phyloP scores from a whole-genome alignment of 495 filamentous ascomycete genomes.

The Alectoria sarmentosa region DNA sequence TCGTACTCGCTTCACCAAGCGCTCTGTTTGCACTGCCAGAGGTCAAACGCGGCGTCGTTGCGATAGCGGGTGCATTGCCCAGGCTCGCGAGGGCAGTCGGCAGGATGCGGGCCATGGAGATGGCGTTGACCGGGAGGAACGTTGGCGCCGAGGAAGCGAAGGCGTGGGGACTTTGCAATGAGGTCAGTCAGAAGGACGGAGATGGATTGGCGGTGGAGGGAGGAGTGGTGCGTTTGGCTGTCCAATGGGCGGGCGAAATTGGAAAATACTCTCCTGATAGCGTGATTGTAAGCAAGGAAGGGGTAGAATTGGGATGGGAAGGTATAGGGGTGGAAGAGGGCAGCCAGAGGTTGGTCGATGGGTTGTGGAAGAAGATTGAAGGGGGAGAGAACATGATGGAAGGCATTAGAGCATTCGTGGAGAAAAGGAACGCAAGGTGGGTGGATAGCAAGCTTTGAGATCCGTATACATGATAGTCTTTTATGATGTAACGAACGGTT shows the following conservation, averaged over 20 bases:
- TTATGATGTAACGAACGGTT: not conserved
- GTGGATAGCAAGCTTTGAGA: constrained; percentile 61
- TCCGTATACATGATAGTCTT: not conserved
- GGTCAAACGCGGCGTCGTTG: constrained; percentile 60
- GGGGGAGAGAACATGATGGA: constrained; percentile 69
- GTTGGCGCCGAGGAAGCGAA: constrained; percentile 52
- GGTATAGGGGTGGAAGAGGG: constrained; percentile 55
- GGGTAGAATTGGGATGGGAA: constrained; percentile 63
- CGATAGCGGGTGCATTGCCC: constrained; percentile 64
- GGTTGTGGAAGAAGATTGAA: constrained; percentile 53
- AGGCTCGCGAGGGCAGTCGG: constrained; percentile 63
- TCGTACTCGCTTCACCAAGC: constrained; percentile 50
- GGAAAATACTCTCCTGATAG: constrained; percentile 62
- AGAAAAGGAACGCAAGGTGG: constrained; percentile 69
- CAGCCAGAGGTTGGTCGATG: constrained; percentile 49
- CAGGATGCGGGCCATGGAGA: constrained; percentile 61
- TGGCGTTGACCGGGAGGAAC: constrained; percentile 57
- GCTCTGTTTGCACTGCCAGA: constrained; percentile 62
- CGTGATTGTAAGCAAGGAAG: constrained; percentile 57
- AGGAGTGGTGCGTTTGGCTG: constrained; percentile 38
- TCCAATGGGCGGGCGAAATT: constrained; percentile 44
- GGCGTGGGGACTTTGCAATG: constrained; percentile 66
- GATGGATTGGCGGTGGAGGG: constrained; percentile 42
- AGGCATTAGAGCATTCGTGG: constrained; percentile 71
- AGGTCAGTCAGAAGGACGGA: constrained; percentile 49